Evolutionary conservation across 805 yeast genomes (phyloP).

Genomic region (Hanseniaspora meyeri): DNA sequence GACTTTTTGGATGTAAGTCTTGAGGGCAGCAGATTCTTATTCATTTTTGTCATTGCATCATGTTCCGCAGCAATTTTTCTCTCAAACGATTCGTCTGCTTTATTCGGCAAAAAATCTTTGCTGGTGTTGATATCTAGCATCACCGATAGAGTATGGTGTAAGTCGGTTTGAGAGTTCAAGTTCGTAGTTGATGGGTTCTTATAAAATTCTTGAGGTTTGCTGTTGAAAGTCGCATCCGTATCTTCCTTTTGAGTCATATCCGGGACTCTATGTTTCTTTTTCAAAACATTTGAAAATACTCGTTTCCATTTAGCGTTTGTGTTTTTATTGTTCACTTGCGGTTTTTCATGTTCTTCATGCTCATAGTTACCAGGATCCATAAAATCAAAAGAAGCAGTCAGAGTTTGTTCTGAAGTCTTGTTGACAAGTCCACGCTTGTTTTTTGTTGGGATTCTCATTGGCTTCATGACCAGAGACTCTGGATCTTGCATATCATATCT

Average conservation of each 20-base stretch:
- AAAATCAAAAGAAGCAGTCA: constrained; percentile 24
- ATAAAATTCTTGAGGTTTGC: constrained; percentile 1
- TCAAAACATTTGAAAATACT: neutral
- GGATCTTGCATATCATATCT: constrained; percentile 11
- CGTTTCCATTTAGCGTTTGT: constrained; percentile 1
- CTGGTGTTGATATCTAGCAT: constrained; percentile 6
- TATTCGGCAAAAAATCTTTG: neutral
- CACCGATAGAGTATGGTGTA: constrained; percentile 5
- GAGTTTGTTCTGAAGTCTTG: constrained; percentile 27
- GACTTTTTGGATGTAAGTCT: constrained; percentile 15
- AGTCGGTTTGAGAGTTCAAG: neutral
- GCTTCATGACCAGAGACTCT: constrained; percentile 2
- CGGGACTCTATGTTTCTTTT: neutral
- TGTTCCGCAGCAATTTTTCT: constrained; percentile 11
- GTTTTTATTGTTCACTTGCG: neutral
- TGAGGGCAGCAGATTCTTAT: constrained; percentile 26
- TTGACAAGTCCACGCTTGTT: constrained; percentile 16
- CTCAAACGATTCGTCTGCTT: constrained; percentile 10
- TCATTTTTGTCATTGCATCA: constrained; percentile 21
- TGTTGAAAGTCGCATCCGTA: neutral
- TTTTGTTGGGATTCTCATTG: constrained; percentile 14
- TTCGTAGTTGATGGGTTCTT: constrained; percentile 10
- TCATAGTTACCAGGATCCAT: neutral
- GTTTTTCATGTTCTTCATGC: neutral
- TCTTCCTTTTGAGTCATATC: neutral